Evolutionary conservation across 78 protist genomes (phyloP).

Genomic region (Polysphondylium violaceum): DNA sequence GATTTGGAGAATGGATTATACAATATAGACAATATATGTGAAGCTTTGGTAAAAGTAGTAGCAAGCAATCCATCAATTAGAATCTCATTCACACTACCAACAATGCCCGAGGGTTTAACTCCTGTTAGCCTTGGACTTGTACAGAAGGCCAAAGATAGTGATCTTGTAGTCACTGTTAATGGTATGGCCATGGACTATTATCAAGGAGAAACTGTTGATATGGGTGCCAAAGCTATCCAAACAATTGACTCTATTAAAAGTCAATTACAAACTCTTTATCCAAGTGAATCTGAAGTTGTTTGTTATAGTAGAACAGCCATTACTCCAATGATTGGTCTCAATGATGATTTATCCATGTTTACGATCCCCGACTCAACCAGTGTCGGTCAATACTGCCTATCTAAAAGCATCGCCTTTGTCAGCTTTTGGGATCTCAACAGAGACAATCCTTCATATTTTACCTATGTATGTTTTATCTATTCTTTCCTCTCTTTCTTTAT

Average conservation of each 20-base stretch:
- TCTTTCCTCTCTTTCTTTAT: not conserved
- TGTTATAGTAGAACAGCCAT: not conserved
- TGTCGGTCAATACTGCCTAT: too few species aligned
- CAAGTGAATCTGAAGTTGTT: not conserved
- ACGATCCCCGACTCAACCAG: not conserved
- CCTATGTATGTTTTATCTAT: not conserved
- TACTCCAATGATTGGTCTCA: constrained; percentile 28
- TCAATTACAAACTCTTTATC: too few species aligned
- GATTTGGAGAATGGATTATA: too few species aligned
- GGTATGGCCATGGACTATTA: constrained; percentile 1
- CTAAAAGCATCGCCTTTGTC: not conserved
- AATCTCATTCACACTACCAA: constrained; percentile 3
- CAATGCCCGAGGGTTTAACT: not conserved
- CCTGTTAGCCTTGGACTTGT: not conserved
- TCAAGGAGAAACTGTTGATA: too few species aligned
- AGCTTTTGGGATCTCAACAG: not conserved
- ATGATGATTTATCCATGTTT: not conserved
- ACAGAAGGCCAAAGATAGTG: not conserved
- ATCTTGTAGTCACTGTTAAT: not conserved
- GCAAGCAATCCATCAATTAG: not conserved
- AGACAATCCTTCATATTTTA: not conserved
- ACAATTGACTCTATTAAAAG: too few species aligned
- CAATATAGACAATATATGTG: not conserved
- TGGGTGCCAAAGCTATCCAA: too few species aligned
- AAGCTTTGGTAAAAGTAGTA: not conserved